Conservation (phyloP, 176 grass and related monocot species). For the Neostapfia colusana region DNA sequence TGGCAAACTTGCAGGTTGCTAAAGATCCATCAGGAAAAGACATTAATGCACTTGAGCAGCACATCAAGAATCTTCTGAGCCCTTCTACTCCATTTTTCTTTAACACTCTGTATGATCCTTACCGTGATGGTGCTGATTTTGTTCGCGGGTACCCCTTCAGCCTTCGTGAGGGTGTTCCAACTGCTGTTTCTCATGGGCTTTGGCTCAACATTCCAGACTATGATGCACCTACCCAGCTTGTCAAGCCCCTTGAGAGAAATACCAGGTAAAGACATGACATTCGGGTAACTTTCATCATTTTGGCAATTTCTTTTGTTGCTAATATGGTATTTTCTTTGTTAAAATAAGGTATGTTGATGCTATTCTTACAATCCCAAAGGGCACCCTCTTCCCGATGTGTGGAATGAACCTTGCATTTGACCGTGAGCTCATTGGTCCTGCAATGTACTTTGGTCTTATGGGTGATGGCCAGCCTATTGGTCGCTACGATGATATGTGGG, state of each 20-base stretch:
- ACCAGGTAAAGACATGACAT: slow-evolving; percentile 31
- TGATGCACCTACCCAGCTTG: slow-evolving; percentile 76
- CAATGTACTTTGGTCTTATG: slow-evolving; percentile 81
- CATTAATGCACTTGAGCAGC: slow-evolving; percentile 68
- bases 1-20: slow-evolving; percentile 48
- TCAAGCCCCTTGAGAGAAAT: slow-evolving; percentile 69
- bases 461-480: slow-evolving; percentile 75
- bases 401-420: slow-evolving; percentile 82
- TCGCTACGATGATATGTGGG: slow-evolving; percentile 82
- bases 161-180: slow-evolving; percentile 63
- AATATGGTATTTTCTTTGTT: slow-evolving; percentile 11
- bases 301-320: neutral
- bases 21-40: slow-evolving; percentile 71
- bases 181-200: slow-evolving; percentile 70
- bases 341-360: slow-evolving; percentile 66
- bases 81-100: slow-evolving; percentile 78
- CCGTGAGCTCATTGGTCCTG: slow-evolving; percentile 77
- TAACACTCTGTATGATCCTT: slow-evolving; percentile 69
- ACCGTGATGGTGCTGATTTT: slow-evolving; percentile 65
- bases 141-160: slow-evolving; percentile 75
- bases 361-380: slow-evolving; percentile 64
- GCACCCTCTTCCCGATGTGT: slow-evolving; percentile 75
- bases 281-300: neutral
- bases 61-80: slow-evolving; percentile 64
- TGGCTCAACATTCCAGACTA: slow-evolving; percentile 82